Evolutionary conservation across 371 early-diverging fungal species (phyloP).

Genomic region (Mortierella sp.): DNA sequence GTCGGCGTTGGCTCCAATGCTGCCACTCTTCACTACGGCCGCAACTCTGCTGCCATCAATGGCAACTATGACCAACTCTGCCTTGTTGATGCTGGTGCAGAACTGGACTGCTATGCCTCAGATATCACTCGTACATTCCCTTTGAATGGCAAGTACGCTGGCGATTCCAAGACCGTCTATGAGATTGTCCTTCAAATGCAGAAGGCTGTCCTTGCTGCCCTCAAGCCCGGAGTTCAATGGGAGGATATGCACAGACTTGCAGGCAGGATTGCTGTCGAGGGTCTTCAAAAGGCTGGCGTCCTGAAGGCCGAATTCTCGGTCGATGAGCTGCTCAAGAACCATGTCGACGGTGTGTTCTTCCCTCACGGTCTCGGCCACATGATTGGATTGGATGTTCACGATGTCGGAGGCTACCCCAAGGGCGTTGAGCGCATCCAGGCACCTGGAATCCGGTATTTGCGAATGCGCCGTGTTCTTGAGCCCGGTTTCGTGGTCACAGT

Average conservation of each 20-base stretch:
- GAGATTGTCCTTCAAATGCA: conserved; percentile 88
- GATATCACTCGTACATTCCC: conserved; percentile 95
- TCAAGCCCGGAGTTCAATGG: conserved; percentile 88
- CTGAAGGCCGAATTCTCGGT: conserved; percentile 69
- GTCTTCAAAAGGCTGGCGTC: conserved; percentile 80
- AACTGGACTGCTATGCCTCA: conserved; percentile 82
- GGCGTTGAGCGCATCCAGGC: conserved; percentile 81
- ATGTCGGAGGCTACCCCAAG: conserved; percentile 88
- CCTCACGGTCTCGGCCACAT: conserved; percentile 85
- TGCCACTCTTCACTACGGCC: conserved; percentile 86
- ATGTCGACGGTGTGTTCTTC: conserved; percentile 81
- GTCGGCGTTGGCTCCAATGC: conserved; percentile 84
- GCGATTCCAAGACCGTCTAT: conserved; percentile 82
- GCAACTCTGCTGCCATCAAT: conserved; percentile 68
- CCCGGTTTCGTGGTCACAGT: conserved; percentile 91
- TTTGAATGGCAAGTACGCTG: conserved; percentile 80
- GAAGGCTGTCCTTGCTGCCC: conserved; percentile 71
- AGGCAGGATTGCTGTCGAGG: conserved; percentile 76
- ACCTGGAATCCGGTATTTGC: conserved; percentile 87
- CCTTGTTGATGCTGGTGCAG: conserved; percentile 91
- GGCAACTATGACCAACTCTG: conserved; percentile 71
- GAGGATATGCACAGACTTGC: conserved; percentile 91
- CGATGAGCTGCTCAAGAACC: conserved; percentile 73
- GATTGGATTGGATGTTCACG: conserved; percentile 88
- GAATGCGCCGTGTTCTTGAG: conserved; percentile 85